A percentile compares a stretch with the other conserved stretches of the same genome.
Conservation (phyloP, 192 early-diverging fungal genomes). For the Coemansia sp. region DNA sequence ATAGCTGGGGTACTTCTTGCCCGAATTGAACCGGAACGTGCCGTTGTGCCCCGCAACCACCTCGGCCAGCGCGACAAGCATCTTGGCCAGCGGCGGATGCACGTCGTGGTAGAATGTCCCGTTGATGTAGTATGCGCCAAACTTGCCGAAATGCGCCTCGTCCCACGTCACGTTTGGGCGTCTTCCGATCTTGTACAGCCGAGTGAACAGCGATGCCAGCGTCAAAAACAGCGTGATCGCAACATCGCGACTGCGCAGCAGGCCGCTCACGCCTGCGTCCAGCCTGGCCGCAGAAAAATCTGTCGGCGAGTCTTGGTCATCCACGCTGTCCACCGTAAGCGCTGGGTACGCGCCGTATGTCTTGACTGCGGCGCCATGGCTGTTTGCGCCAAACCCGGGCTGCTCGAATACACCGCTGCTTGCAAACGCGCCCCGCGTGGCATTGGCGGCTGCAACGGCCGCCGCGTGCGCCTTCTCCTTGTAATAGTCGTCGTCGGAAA, state of each 20-base stretch:
- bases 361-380: slow-evolving; percentile 10
- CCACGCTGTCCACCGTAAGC: slow-evolving; percentile 4
- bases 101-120: slow-evolving; percentile 96
- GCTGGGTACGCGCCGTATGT: slow-evolving; percentile 41
- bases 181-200: slow-evolving; percentile 61
- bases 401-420: neutral
- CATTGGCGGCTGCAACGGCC: neutral
- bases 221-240: slow-evolving; percentile 57
- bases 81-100: slow-evolving; percentile 90
- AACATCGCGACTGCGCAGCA: slow-evolving; percentile 52
- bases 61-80: slow-evolving; percentile 67
- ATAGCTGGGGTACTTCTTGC: slow-evolving; percentile 60
- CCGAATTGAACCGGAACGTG: slow-evolving; percentile 65
- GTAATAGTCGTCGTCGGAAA: slow-evolving; percentile 18
- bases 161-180: slow-evolving; percentile 68
- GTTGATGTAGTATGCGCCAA: slow-evolving; percentile 89
- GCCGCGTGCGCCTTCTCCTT: slow-evolving; percentile 6
- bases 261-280: slow-evolving; percentile 26
- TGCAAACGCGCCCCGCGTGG: neutral
- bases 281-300: slow-evolving; percentile 33
- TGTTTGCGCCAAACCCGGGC: neutral
- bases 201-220: slow-evolving; percentile 62
- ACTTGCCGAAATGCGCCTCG: slow-evolving; percentile 66
- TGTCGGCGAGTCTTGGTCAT: slow-evolving; percentile 6
- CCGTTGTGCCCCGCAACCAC: slow-evolving; percentile 65